Conservation (phyloP, 75 land plant species). For the Pinus albicaulis region DNA sequence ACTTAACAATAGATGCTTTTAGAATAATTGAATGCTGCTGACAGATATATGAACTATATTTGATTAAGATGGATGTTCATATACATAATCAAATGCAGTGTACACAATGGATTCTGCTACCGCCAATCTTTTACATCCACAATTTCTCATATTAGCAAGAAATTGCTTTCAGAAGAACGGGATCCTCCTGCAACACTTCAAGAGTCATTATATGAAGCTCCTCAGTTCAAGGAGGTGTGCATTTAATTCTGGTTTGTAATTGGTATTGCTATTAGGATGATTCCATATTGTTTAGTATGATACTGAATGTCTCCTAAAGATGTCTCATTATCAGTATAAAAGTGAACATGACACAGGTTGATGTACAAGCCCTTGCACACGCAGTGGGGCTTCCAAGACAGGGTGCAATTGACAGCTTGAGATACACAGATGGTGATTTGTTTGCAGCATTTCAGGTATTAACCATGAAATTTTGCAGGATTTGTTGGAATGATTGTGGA, state of each 20-base stretch:
- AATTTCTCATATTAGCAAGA: slow-evolving; percentile 68
- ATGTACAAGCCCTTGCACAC: slow-evolving; percentile 95
- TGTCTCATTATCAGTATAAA: neutral
- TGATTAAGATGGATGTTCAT: neutral
- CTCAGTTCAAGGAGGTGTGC: slow-evolving; percentile 86
- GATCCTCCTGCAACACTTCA: slow-evolving; percentile 84
- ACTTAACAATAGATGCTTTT: neutral
- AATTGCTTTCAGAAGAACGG: slow-evolving; percentile 80
- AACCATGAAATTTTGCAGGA: neutral
- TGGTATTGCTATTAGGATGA: neutral
- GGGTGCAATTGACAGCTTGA: slow-evolving; percentile 93
- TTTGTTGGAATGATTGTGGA: neutral
- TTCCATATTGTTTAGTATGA: neutral
- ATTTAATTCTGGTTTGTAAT: neutral
- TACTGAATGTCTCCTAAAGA: neutral
- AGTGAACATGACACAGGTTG: slow-evolving; percentile 46
- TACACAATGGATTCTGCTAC: slow-evolving; percentile 85
- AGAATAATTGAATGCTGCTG: neutral
- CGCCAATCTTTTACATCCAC: slow-evolving; percentile 76
- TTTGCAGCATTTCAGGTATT: slow-evolving; percentile 89
- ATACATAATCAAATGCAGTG: slow-evolving; percentile 38
- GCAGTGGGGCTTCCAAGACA: slow-evolving; percentile 95
- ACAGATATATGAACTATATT: too few species aligned
- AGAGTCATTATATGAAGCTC: slow-evolving; percentile 73
- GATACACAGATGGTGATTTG: slow-evolving; percentile 81